Conservation (phyloP, 83 land plant genomes). For the Isoetes engelmannii region DNA sequence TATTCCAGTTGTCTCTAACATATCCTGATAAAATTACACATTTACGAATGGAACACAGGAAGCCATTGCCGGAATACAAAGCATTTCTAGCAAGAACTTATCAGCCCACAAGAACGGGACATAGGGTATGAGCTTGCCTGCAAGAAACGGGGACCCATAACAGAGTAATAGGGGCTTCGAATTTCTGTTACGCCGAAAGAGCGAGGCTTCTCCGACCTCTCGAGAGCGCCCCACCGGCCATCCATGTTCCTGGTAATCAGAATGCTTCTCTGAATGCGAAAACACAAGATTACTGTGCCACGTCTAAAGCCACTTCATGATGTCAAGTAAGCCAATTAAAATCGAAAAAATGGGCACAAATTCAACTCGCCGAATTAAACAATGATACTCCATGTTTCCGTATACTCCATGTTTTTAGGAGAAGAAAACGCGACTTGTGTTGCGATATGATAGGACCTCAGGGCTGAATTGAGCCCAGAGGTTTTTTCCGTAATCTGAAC, state of each 20-base stretch:
- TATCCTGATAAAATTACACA: constrained; percentile 32
- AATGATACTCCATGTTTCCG: too few relatives aligned
- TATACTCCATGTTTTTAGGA: too few relatives aligned
- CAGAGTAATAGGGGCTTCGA: constrained; percentile 39
- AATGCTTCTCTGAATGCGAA: too few relatives aligned
- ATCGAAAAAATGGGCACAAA: too few relatives aligned
- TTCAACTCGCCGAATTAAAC: too few relatives aligned
- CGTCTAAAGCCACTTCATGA: too few relatives aligned
- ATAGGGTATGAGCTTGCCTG: constrained; percentile 28
- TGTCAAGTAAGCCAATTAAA: too few relatives aligned
- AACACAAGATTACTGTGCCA: too few relatives aligned
- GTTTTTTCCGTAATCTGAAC: too few relatives aligned
- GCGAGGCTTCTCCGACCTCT: constrained; percentile 70
- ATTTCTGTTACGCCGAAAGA: constrained; percentile 56
- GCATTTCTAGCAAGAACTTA: neutral
- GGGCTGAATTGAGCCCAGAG: too few relatives aligned
- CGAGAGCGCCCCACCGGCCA: constrained; percentile 25
- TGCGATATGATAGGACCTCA: too few relatives aligned
- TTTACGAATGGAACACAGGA: neutral
- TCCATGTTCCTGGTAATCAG: neutral
- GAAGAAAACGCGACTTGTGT: too few relatives aligned
- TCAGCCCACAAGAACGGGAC: neutral
- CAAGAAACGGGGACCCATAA: constrained; percentile 30
- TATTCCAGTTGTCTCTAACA: constrained; percentile 54
- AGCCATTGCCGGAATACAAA: neutral